These are phyloP conservation scores for Suillus weaverae DNA, from an alignment of 768 basidiomycete genomes.

Conservation along the genomic window DNA sequence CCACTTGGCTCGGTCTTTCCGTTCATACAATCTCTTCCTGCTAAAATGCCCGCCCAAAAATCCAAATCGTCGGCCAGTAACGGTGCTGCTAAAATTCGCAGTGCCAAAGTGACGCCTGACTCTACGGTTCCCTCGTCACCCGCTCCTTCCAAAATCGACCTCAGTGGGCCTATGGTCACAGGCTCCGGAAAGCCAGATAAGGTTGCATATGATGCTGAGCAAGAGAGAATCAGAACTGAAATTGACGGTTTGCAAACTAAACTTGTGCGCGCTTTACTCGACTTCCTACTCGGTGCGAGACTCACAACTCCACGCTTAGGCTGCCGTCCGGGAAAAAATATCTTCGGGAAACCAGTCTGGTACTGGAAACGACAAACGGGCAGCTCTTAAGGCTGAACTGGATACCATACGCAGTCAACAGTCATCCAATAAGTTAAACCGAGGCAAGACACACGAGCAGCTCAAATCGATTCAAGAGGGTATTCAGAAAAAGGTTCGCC, in stretches of 20 bases:
- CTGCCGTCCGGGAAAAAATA: conserved; percentile 75
- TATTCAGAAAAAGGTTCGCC: conserved; percentile 75
- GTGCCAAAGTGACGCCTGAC: conserved; percentile 22
- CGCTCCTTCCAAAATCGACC: conserved; percentile 21
- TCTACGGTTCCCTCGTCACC: conserved; percentile 30
- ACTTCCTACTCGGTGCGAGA: not conserved
- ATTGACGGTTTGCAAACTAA: conserved; percentile 82
- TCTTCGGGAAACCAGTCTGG: conserved; percentile 57
- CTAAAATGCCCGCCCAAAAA: conserved; percentile 45
- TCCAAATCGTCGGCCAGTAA: conserved; percentile 51
- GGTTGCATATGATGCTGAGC: conserved; percentile 78
- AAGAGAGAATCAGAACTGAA: conserved; percentile 76
- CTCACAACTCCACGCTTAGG: conserved; percentile 40
- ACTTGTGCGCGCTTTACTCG: conserved; percentile 54
- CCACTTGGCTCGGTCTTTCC: conserved; percentile 18
- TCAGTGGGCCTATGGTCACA: conserved; percentile 22
- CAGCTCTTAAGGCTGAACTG: conserved; percentile 74
- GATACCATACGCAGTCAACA: conserved; percentile 79
- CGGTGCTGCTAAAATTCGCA: conserved; percentile 40
- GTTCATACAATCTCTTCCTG: conserved; percentile 16
- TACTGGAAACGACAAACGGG: conserved; percentile 69
- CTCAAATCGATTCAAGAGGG: conserved; percentile 76
- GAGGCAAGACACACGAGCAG: conserved; percentile 74
- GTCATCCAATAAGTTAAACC: conserved; percentile 67
- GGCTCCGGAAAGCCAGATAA: conserved; percentile 78